Percentiles rank a stretch among this genome's conserved stretches.
Evolutionary conservation across 1,284 basidiomycete species (phyloP).

Genomic region (Mycosarcoma mackinlayi): DNA sequence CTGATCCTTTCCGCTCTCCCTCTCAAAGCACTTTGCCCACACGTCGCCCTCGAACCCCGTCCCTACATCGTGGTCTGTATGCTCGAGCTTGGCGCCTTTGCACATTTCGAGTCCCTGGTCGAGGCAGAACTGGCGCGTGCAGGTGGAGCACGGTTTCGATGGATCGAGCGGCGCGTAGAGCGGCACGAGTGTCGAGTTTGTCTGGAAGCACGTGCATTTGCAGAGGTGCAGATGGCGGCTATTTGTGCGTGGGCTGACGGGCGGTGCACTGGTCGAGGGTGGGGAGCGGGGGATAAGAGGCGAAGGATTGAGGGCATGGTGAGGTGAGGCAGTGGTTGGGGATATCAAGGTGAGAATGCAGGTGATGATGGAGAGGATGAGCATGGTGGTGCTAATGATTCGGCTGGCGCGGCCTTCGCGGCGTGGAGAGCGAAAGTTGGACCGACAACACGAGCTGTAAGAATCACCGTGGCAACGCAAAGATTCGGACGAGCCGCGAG

Average conservation of each 20-base stretch:
- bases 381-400: slow-evolving; percentile 17
- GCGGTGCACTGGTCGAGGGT: background rate
- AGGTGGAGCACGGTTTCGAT: slow-evolving; percentile 62
- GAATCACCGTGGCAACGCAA: too few relatives aligned
- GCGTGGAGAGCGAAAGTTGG: background rate
- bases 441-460: background rate
- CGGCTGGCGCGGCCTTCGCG: slow-evolving; percentile 12
- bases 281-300: background rate
- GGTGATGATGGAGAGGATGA: slow-evolving; percentile 28
- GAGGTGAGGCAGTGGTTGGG: slow-evolving; percentile 3
- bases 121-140: slow-evolving; percentile 67
- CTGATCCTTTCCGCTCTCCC: slow-evolving; percentile 64
- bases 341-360: slow-evolving; percentile 17
- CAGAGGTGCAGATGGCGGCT: slow-evolving; percentile 55
- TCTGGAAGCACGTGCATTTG: slow-evolving; percentile 68
- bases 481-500: background rate
- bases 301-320: background rate
- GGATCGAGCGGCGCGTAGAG: slow-evolving; percentile 55
- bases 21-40: slow-evolving; percentile 67
- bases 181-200: slow-evolving; percentile 67
- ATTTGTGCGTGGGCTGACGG: slow-evolving; percentile 10
- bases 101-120: slow-evolving; percentile 63
- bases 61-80: slow-evolving; percentile 64
- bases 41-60: slow-evolving; percentile 68
- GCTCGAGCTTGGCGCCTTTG: slow-evolving; percentile 61